A percentile compares a stretch with the other conserved stretches of the same genome.
phyloP scores from a whole-genome alignment of 495 filamentous ascomycete genomes.

The Astrothelium macrocarpum region DNA sequence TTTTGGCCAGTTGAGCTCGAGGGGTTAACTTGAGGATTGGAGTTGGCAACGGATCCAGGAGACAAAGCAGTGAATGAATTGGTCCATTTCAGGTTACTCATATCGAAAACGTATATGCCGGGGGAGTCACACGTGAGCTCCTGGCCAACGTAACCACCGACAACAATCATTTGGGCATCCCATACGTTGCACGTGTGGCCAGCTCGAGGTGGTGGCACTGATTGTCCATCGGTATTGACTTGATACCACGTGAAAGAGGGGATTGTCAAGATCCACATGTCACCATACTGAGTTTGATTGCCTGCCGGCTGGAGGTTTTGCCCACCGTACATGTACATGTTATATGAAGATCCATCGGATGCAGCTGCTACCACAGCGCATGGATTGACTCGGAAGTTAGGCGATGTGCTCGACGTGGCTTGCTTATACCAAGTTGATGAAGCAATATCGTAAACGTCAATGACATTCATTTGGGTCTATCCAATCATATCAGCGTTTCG shows the following conservation, averaged over 20 bases:
- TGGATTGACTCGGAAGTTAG: conserved; percentile 59
- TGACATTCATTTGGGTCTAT: conserved; percentile 56
- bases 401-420: conserved; percentile 51
- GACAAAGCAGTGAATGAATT: conserved; percentile 46
- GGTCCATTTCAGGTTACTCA: conserved; percentile 50
- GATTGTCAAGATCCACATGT: conserved; percentile 71
- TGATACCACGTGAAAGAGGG: conserved; percentile 65
- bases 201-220: conserved; percentile 51
- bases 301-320: conserved; percentile 56
- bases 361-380: conserved; percentile 64
- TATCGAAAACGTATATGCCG: conserved; percentile 62
- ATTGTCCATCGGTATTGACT: conserved; percentile 43
- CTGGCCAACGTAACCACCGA: conserved; percentile 59
- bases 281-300: conserved; percentile 55
- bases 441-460: conserved; percentile 70
- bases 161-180: conserved; percentile 60
- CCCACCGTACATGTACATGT: conserved; percentile 68
- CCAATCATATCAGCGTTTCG: conserved; percentile 5
- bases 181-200: conserved; percentile 61
- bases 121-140: conserved; percentile 55
- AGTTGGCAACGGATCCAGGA: conserved; percentile 3
- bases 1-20: conserved; percentile 9
- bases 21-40: not conserved
- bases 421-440: conserved; percentile 73
- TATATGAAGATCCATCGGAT: conserved; percentile 58